phyloP scores from a whole-genome alignment of 2,329 filamentous ascomycete genomes.

The Paecilomyces dactylethromorphus region DNA sequence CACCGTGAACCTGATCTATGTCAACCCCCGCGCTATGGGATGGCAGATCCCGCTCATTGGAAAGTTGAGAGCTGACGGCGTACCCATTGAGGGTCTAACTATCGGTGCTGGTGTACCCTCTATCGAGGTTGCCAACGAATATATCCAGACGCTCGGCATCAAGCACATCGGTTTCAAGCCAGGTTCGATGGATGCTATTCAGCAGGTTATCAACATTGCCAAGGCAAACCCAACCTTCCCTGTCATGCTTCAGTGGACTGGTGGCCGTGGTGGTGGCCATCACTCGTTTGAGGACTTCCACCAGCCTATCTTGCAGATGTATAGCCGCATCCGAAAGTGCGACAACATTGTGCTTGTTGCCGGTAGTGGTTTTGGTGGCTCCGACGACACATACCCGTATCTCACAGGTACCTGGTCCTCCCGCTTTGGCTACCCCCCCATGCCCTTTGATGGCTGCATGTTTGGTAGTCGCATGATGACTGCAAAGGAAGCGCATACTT shows the following conservation, averaged over 20 bases:
- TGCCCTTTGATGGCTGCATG: conserved; percentile 89
- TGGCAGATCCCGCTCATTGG: conserved; percentile 88
- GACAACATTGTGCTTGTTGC: conserved; percentile 84
- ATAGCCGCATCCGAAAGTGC: conserved; percentile 75
- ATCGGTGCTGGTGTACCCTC: conserved; percentile 92
- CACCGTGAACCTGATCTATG: conserved; percentile 83
- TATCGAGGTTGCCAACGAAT: conserved; percentile 86
- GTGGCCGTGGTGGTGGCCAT: conserved; percentile 86
- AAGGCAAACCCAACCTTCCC: conserved; percentile 91
- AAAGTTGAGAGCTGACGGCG: conserved; percentile 72
- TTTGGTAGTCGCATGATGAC: conserved; percentile 95
- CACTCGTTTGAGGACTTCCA: conserved; percentile 97
- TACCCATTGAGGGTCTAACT: conserved; percentile 85
- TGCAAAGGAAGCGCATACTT: conserved; percentile 85
- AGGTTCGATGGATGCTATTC: conserved; percentile 80
- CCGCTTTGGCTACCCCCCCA: conserved; percentile 78
- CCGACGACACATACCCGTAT: conserved; percentile 88
- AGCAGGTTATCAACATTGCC: conserved; percentile 84
- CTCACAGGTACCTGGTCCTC: conserved; percentile 84
- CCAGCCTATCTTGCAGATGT: conserved; percentile 85
- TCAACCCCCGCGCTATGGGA: conserved; percentile 79
- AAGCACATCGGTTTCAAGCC: conserved; percentile 96
- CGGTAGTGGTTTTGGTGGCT: conserved; percentile 84
- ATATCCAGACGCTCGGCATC: conserved; percentile 84
- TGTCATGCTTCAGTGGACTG: conserved; percentile 91